These are phyloP conservation scores for Neurospora sp. DNA, from an alignment of 495 filamentous ascomycete species.

Conservation along the genomic window DNA sequence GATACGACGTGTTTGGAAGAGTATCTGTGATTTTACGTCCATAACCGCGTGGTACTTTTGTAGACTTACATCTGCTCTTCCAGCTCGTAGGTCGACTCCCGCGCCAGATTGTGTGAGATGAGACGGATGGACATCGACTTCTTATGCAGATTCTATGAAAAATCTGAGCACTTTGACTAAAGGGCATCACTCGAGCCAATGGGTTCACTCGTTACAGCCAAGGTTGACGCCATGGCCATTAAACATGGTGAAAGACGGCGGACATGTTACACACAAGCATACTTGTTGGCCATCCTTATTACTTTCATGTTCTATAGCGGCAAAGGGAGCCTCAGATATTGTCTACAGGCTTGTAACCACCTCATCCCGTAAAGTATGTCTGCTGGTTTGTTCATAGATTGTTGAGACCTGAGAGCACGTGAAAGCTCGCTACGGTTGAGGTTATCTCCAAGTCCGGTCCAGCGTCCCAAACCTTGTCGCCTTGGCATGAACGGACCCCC, in stretches of 20 bases:
- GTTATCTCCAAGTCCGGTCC: background rate
- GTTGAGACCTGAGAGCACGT: background rate
- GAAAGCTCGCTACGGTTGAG: background rate
- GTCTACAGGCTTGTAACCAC: background rate
- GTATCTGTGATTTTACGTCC: too few relatives aligned
- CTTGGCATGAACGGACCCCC: background rate
- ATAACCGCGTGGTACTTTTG: too few relatives aligned
- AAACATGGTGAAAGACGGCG: background rate
- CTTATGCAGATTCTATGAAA: background rate
- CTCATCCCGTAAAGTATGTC: background rate
- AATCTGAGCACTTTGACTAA: background rate
- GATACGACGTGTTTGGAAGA: too few relatives aligned
- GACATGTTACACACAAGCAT: background rate
- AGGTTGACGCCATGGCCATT: background rate
- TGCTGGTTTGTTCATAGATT: background rate
- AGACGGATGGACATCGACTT: too few relatives aligned
- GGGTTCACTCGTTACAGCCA: background rate
- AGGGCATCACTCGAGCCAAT: background rate
- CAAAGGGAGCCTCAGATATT: background rate
- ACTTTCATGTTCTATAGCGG: background rate
- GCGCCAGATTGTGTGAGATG: background rate
- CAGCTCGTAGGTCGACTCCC: background rate
- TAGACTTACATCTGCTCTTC: background rate
- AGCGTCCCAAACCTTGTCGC: background rate
- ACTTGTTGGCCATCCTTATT: background rate